These are phyloP conservation scores for Hypoxylon intermedium DNA, from an alignment of 495 filamentous ascomycete genomes.

Conservation along the genomic window DNA sequence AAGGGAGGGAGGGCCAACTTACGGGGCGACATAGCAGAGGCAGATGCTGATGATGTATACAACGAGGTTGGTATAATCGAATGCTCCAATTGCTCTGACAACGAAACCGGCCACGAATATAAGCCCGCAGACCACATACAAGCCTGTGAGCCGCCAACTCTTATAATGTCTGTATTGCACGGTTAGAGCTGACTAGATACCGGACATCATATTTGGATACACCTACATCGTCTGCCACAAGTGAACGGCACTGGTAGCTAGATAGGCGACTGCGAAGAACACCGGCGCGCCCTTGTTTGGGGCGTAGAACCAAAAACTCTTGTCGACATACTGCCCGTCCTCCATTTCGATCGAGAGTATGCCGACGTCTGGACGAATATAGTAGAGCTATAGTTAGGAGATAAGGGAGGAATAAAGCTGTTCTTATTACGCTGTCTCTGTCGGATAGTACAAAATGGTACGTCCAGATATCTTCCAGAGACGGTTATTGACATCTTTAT, in stretches of 20 bases:
- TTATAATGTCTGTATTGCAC: conserved; percentile 60
- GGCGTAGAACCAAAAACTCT: conserved; percentile 73
- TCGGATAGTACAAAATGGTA: no score
- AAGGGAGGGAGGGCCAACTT: no score
- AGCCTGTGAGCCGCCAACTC: conserved; percentile 50
- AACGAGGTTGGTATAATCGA: conserved; percentile 61
- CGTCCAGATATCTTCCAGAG: no score
- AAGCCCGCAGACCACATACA: conserved; percentile 48
- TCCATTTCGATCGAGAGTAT: conserved; percentile 38
- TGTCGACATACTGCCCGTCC: conserved; percentile 50
- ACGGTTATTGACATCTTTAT: no score
- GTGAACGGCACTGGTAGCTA: conserved; percentile 64
- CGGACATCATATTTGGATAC: background rate
- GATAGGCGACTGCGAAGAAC: conserved; percentile 70
- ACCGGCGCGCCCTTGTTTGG: conserved; percentile 76
- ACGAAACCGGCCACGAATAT: conserved; percentile 67
- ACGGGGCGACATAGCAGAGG: conserved; percentile 71
- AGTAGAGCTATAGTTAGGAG: background rate
- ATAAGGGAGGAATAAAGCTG: background rate
- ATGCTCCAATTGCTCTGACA: conserved; percentile 63
- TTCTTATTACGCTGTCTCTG: no score
- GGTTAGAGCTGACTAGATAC: conserved; percentile 49
- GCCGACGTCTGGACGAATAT: background rate
- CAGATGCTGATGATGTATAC: conserved; percentile 67
- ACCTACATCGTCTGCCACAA: conserved; percentile 69